These are phyloP conservation scores for Jackrogersella minutella DNA, from an alignment of 495 filamentous ascomycete species.

Conservation along the genomic window DNA sequence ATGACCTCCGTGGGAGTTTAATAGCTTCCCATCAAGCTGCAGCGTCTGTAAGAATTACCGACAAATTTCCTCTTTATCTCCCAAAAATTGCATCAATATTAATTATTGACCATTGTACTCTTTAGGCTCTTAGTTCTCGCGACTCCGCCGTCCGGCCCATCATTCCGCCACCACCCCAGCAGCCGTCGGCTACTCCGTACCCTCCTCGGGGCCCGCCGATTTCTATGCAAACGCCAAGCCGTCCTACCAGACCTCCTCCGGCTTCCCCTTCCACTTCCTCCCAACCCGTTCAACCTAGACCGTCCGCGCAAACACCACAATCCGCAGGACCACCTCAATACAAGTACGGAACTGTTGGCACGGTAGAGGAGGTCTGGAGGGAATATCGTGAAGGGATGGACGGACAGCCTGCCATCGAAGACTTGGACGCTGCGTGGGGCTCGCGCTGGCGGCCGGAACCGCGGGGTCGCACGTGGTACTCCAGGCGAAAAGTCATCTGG, in stretches of 20 bases:
- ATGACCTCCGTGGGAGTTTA: slow-evolving; percentile 42
- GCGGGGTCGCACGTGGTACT: slow-evolving; percentile 48
- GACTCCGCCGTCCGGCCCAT: slow-evolving; percentile 36
- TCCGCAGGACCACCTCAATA: slow-evolving; percentile 43
- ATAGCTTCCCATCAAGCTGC: slow-evolving; percentile 46
- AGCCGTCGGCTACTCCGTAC: slow-evolving; percentile 36
- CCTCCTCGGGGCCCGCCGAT: slow-evolving; percentile 40
- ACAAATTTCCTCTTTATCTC: background rate
- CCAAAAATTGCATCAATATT: slow-evolving; percentile 19
- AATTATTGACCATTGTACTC: slow-evolving; percentile 16
- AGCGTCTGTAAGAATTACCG: slow-evolving; percentile 31
- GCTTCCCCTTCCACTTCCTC: slow-evolving; percentile 34
- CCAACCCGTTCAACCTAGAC: slow-evolving; percentile 27
- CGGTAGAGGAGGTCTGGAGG: slow-evolving; percentile 48
- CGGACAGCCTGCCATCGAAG: slow-evolving; percentile 46
- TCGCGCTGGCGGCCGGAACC: slow-evolving; percentile 48
- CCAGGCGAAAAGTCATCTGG: slow-evolving; percentile 48
- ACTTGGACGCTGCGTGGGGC: slow-evolving; percentile 44
- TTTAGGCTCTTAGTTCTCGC: slow-evolving; percentile 39
- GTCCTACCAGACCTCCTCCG: slow-evolving; percentile 39
- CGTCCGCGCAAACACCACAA: slow-evolving; percentile 31
- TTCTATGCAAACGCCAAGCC: slow-evolving; percentile 40
- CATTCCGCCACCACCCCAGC: slow-evolving; percentile 40
- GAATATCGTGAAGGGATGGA: slow-evolving; percentile 48
- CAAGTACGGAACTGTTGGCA: slow-evolving; percentile 44